Percentiles rank a stretch among this genome's conserved stretches.
Conservation (phyloP, 768 basidiomycete genomes). For the Auricularia sp. region DNA sequence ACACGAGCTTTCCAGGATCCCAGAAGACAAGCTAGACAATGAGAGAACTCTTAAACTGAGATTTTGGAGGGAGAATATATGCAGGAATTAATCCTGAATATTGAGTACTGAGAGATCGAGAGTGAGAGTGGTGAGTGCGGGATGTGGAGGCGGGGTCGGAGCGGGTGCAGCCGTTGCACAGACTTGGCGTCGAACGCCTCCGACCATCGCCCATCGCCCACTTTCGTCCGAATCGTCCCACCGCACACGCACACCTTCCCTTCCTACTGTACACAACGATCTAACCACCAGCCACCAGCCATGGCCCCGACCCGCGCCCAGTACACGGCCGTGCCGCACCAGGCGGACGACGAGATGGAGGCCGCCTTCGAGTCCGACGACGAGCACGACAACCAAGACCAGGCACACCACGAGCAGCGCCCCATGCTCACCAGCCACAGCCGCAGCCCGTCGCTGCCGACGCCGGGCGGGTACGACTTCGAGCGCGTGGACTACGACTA, state of each 20-base stretch:
- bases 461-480: constrained; percentile 60
- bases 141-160: no score
- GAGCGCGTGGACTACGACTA: constrained; percentile 65
- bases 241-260: no score
- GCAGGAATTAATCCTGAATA: no score
- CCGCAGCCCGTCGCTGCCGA: constrained; percentile 4
- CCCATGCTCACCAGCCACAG: background rate
- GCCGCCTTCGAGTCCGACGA: constrained; percentile 1
- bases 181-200: background rate
- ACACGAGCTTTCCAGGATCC: no score
- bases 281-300: background rate
- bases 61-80: no score
- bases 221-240: no score
- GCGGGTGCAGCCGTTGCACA: background rate
- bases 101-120: no score
- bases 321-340: background rate
- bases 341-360: constrained; percentile 1
- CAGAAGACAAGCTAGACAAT: no score
- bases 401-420: background rate
- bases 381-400: background rate
- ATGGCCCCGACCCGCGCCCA: background rate
- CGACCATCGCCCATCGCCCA: background rate
- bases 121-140: no score
- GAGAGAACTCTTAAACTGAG: no score
- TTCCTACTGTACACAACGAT: no score